These are phyloP conservation scores for Raddia guianensis DNA, from an alignment of 176 grass and related monocot genomes.

Conservation along the genomic window DNA sequence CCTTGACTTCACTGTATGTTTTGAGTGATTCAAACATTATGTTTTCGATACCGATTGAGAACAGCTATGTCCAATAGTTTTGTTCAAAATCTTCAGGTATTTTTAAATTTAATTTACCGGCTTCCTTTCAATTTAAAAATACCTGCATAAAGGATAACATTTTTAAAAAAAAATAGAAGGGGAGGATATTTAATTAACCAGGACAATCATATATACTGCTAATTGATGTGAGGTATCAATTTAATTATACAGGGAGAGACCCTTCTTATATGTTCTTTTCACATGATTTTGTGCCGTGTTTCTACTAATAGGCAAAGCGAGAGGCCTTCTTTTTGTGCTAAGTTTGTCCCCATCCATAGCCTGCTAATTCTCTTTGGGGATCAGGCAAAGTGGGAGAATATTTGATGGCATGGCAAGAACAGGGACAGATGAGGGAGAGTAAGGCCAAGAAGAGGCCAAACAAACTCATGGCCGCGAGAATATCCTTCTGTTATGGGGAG, in stretches of 20 bases:
- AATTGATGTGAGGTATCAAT: neutral
- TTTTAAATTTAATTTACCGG: too few species aligned
- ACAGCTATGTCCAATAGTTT: too few species aligned
- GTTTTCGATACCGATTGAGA: neutral
- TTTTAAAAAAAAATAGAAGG: neutral
- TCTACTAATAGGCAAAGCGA: slow-evolving; percentile 57
- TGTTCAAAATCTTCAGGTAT: too few species aligned
- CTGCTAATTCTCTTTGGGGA: slow-evolving; percentile 54
- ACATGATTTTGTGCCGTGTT: slow-evolving; percentile 36
- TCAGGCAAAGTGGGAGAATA: slow-evolving; percentile 62
- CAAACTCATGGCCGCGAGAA: slow-evolving; percentile 62
- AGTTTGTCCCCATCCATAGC: slow-evolving; percentile 56
- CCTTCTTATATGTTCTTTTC: slow-evolving; percentile 29
- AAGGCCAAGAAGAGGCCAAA: slow-evolving; percentile 68
- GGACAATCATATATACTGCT: slow-evolving; percentile 31
- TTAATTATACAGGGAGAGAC: neutral
- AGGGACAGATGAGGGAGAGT: slow-evolving; percentile 42
- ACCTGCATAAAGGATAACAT: neutral
- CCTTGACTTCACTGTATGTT: slow-evolving; percentile 70
- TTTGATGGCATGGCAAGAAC: slow-evolving; percentile 50
- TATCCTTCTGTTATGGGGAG: slow-evolving; percentile 75
- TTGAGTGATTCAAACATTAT: neutral
- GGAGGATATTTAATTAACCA: neutral
- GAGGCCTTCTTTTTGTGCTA: slow-evolving; percentile 43
- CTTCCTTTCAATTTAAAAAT: too few species aligned